Conservation (phyloP, 2,329 filamentous ascomycete species). For the Clarireedia monteithiana region DNA sequence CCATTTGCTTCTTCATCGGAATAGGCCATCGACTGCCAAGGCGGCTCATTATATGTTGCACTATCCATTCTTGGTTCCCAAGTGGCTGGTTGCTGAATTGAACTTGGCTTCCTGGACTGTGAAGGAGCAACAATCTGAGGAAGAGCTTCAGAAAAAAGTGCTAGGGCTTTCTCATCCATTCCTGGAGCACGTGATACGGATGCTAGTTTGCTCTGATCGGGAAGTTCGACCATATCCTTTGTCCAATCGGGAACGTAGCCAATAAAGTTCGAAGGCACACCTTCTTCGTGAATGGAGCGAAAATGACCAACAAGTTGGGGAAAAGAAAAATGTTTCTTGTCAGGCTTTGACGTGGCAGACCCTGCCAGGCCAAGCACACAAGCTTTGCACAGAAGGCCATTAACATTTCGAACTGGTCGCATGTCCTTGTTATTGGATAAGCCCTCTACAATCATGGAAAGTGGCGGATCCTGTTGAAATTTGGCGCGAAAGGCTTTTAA, state of each 20-base stretch:
- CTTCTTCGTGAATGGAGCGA: conserved; percentile 32
- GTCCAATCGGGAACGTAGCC: conserved; percentile 44
- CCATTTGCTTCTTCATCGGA: conserved; percentile 10
- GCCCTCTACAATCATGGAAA: conserved; percentile 53
- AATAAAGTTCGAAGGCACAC: conserved; percentile 21
- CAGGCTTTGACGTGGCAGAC: conserved; percentile 17
- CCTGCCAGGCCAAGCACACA: conserved; percentile 36
- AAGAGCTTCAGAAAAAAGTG: conserved; percentile 43
- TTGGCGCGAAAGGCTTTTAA: conserved; percentile 47
- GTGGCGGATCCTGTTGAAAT: conserved; percentile 48
- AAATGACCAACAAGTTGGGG: conserved; percentile 54
- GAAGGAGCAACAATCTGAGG: conserved; percentile 33
- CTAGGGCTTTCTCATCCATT: conserved; percentile 49
- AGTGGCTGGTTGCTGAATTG: background rate
- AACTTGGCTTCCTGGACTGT: background rate
- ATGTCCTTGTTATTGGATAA: conserved; percentile 49
- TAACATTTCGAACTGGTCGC: conserved; percentile 46
- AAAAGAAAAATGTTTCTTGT: conserved; percentile 42
- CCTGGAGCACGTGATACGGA: conserved; percentile 43
- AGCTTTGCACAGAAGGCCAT: conserved; percentile 46
- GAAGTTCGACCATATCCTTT: conserved; percentile 53
- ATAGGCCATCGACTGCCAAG: conserved; percentile 1
- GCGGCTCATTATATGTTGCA: background rate
- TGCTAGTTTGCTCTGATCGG: conserved; percentile 40
- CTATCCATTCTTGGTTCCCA: conserved; percentile 3